These are phyloP conservation scores for Talaromyces sp. DNA, from an alignment of 2,329 filamentous ascomycete genomes.

Conservation along the genomic window DNA sequence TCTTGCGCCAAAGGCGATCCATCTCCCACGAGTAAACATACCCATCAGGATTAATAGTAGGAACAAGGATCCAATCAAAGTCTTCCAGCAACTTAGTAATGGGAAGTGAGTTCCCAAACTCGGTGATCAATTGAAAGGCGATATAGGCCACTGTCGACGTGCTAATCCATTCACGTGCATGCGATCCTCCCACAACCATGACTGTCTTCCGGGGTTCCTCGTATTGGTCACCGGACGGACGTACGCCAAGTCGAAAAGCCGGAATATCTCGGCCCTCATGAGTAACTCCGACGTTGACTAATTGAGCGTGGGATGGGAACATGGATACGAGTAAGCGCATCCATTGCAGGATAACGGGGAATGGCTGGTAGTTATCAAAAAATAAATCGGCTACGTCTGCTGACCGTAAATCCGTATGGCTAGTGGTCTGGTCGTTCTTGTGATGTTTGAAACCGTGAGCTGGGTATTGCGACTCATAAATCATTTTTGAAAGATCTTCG, in stretches of 20 bases:
- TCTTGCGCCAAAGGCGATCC: slow-evolving; percentile 94
- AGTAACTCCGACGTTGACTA: slow-evolving; percentile 76
- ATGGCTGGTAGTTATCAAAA: slow-evolving; percentile 87
- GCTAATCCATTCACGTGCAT: slow-evolving; percentile 95
- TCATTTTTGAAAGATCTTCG: slow-evolving; percentile 72
- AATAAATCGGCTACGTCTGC: slow-evolving; percentile 64
- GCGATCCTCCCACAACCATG: slow-evolving; percentile 79
- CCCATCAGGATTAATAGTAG: slow-evolving; percentile 88
- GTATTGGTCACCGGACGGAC: slow-evolving; percentile 47
- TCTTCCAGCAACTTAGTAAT: slow-evolving; percentile 77
- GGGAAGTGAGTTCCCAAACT: slow-evolving; percentile 68
- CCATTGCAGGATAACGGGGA: slow-evolving; percentile 84
- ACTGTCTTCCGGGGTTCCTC: slow-evolving; percentile 67
- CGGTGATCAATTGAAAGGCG: slow-evolving; percentile 82
- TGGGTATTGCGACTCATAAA: slow-evolving; percentile 61
- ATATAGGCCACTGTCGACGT: slow-evolving; percentile 88
- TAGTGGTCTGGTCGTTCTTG: background rate
- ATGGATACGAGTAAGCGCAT: slow-evolving; percentile 86
- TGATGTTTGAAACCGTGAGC: slow-evolving; percentile 30
- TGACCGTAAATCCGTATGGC: slow-evolving; percentile 21
- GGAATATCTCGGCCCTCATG: slow-evolving; percentile 85
- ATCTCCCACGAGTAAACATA: slow-evolving; percentile 91
- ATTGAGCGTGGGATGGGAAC: slow-evolving; percentile 76
- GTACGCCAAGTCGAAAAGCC: slow-evolving; percentile 71
- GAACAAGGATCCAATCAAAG: slow-evolving; percentile 86